Conservation (phyloP, 2,329 filamentous ascomycete species). For the Fusarium mexicanum region DNA sequence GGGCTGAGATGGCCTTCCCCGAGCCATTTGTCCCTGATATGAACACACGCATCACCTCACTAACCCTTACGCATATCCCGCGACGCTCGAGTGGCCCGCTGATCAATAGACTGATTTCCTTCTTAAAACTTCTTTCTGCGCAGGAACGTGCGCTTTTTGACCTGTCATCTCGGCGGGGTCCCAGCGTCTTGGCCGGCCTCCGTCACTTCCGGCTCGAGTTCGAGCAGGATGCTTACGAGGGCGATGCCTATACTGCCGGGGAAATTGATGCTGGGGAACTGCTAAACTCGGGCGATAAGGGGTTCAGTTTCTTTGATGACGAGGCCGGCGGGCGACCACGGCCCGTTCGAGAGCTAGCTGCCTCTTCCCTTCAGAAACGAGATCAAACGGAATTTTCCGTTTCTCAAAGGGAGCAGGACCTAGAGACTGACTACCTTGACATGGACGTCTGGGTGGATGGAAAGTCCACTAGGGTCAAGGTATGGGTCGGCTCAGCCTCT, state of each 20-base stretch:
- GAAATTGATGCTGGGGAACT: conserved; percentile 56
- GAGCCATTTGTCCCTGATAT: conserved; percentile 62
- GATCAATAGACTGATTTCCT: conserved; percentile 56
- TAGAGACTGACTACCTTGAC: conserved; percentile 37
- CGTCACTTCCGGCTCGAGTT: conserved; percentile 65
- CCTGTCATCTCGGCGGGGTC: conserved; percentile 49
- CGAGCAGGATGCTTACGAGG: conserved; percentile 54
- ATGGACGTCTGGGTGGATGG: conserved; percentile 42
- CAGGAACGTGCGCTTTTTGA: conserved; percentile 61
- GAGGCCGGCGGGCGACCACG: conserved; percentile 8
- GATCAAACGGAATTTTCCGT: conserved; percentile 4
- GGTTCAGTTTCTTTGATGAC: conserved; percentile 59
- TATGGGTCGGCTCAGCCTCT: conserved; percentile 59
- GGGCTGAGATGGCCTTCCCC: conserved; percentile 58
- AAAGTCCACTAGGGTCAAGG: conserved; percentile 35
- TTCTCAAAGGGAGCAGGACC: conserved; percentile 4
- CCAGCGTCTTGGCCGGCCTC: conserved; percentile 61
- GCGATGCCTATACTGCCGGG: conserved; percentile 45
- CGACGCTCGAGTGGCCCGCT: conserved; percentile 62
- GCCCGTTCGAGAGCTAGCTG: conserved; percentile 5
- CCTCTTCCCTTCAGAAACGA: not conserved
- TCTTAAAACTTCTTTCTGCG: conserved; percentile 56
- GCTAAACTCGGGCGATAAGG: conserved; percentile 50
- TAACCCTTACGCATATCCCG: conserved; percentile 66
- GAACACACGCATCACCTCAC: conserved; percentile 63